Base-by-base conservation (phyloP, 331 rosid genomes). In the Malus hybrid region DNA sequence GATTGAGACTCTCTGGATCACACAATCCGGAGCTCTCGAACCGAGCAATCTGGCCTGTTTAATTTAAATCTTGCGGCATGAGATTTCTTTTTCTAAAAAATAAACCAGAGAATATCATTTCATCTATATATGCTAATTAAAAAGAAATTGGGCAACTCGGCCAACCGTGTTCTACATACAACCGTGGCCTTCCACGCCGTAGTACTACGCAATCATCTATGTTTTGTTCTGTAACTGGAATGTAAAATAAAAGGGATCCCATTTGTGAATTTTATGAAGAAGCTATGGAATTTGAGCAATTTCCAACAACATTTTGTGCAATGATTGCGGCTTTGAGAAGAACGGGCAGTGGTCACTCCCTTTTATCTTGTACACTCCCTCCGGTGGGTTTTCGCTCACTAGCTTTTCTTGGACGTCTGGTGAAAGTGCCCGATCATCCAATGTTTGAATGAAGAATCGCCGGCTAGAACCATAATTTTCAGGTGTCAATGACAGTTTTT, bases 341-440 rank as follows among this genome's bases (percentile, higher is more conserved):
- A 95, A 95, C 5, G 97, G 99, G 75, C 93, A 87, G 80, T 95
- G 99, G 71, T 95, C 99, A 67, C 97, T 92, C 88, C 92, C 93
- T 84, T 90, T 95, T 68, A 95, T 95, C 86, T 92, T 95, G 92
- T 80, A 92, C 70, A 95, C 99, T 77, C 93, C 88, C 82, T 95
- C 99, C 9, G 99, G 97, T 76, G 97, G 99, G 70, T 95, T 92
- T 65, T 89, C 97, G 81, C 97, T 85, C 57, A 95, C 97, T 50
- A 95, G 85, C 89, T 89, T 95, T 83, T 95, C 99, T 83, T 95
- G 99, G 56, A 89, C 90, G 81, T 95, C 99, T 1, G 99, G 96
- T 33, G 99, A 92, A 63, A 95, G 99, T 0, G 97, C 97, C 6
- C 64, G 96, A 75, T 95, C 99, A 28, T 95, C 97, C 65, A 95